phyloP scores from a whole-genome alignment of 2,329 filamentous ascomycete genomes.

The Alternaria ethzedia region DNA sequence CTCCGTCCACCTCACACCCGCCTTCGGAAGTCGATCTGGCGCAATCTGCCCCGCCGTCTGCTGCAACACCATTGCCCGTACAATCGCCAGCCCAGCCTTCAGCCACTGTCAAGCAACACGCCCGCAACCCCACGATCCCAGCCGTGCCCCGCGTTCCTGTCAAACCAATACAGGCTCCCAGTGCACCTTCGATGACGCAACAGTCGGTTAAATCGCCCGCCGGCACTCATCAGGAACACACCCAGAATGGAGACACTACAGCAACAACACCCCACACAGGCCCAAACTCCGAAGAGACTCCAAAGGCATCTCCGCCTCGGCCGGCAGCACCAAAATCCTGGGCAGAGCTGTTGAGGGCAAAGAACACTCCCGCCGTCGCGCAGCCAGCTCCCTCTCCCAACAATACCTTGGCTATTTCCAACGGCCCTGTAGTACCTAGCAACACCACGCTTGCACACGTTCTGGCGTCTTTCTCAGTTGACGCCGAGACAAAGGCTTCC shows the following conservation, averaged over 20 bases:
- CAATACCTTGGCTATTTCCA: slow-evolving; percentile 33
- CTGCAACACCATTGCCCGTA: slow-evolving; percentile 56
- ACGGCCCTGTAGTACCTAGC: slow-evolving; percentile 56
- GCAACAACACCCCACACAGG: slow-evolving; percentile 15
- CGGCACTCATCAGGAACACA: slow-evolving; percentile 18
- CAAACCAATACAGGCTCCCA: slow-evolving; percentile 49
- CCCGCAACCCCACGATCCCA: slow-evolving; percentile 53
- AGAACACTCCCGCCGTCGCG: slow-evolving; percentile 48
- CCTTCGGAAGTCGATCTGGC: slow-evolving; percentile 64
- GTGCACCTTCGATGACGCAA: slow-evolving; percentile 44
- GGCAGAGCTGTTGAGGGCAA: slow-evolving; percentile 70
- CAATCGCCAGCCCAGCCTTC: slow-evolving; percentile 45
- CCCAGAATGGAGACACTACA: slow-evolving; percentile 13
- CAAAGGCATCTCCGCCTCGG: slow-evolving; percentile 53
- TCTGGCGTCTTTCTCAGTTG: slow-evolving; percentile 74
- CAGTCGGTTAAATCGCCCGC: slow-evolving; percentile 41
- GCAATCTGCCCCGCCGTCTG: slow-evolving; percentile 63
- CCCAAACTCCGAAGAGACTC: slow-evolving; percentile 39
- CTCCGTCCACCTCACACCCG: slow-evolving; percentile 64
- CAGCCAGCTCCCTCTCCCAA: slow-evolving; percentile 32
- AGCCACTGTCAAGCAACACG: slow-evolving; percentile 42
- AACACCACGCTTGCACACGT: slow-evolving; percentile 75
- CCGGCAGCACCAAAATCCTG: slow-evolving; percentile 66
- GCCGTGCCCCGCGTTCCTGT: slow-evolving; percentile 62
- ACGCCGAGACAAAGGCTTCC: slow-evolving; percentile 68